These are phyloP conservation scores for Suillus plorans DNA, from an alignment of 768 basidiomycete genomes.

Conservation along the genomic window DNA sequence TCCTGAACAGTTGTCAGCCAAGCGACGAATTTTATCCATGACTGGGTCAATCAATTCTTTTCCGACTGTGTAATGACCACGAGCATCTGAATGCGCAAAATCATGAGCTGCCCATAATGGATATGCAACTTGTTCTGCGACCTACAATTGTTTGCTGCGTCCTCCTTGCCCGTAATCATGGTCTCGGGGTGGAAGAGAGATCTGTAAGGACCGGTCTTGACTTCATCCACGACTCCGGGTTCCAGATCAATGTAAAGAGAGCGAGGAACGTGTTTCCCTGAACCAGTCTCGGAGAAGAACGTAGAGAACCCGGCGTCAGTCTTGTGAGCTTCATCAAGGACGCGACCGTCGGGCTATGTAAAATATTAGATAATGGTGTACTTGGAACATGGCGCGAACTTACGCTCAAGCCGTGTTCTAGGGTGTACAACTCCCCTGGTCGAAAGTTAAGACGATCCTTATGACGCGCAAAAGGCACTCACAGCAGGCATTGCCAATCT, in stretches of 20 bases:
- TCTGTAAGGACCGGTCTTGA: slow-evolving; percentile 89
- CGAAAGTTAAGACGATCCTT: slow-evolving; percentile 17
- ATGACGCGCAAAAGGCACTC: slow-evolving; percentile 33
- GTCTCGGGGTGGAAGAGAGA: slow-evolving; percentile 98
- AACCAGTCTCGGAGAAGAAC: slow-evolving; percentile 95
- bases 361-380: background rate
- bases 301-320: slow-evolving; percentile 91
- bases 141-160: slow-evolving; percentile 98
- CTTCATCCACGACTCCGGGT: slow-evolving; percentile 93
- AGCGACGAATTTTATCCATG: slow-evolving; percentile 94
- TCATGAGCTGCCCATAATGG: slow-evolving; percentile 11
- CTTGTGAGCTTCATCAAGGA: slow-evolving; percentile 59
- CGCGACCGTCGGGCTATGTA: slow-evolving; percentile 85
- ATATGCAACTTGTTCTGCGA: slow-evolving; percentile 11
- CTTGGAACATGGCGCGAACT: slow-evolving; percentile 29
- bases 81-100: slow-evolving; percentile 66
- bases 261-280: slow-evolving; percentile 94
- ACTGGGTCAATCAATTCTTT: slow-evolving; percentile 97
- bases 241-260: slow-evolving; percentile 97
- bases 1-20: slow-evolving; percentile 97
- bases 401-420: slow-evolving; percentile 96
- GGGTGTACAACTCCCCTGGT: slow-evolving; percentile 94
- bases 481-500: slow-evolving; percentile 97
- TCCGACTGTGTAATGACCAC: slow-evolving; percentile 98
- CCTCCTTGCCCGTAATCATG: slow-evolving; percentile 96